Evolutionary conservation across 108 stramenopile species (phyloP), one percentile per base, ranked within the genome.

Genomic region (Pseudonitzschia multiseries): DNA sequence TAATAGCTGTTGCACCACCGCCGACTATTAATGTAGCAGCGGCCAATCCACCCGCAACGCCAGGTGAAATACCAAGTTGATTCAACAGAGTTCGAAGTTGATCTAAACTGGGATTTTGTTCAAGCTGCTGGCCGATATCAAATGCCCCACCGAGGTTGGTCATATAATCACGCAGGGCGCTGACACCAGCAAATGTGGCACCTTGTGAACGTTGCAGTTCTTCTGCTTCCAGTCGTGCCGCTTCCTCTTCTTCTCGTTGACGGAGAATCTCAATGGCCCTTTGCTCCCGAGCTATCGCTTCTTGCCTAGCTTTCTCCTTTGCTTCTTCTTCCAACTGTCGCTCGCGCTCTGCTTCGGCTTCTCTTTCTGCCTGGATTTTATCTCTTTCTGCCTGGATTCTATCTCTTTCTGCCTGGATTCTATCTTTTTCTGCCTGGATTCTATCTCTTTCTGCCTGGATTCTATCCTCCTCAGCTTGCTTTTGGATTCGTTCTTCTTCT

Each of bases 51-150:
- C 61, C 61, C 10, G 29, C 61, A 62, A 62, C 32, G 15, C 33
- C 61, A 2, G 61, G 61, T 8, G 61, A 62, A n/a, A 62, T 62
- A 20, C 40, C 40, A n/a, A 62, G 61, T 62, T 62, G 61, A 33
- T 62, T 33, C 40, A 62, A 33, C 33, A 17, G n/a, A 31, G 32
- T 31, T 40, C 32, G 61, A 1, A 62, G 10, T 40, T 62, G 26
- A 13, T 62, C 61, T 59, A 59, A 31, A 59, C 24, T 31, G 26
- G 31, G 31, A 59, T 31, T 18, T 14, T 48, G 46, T 18, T 48
- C 46, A 48, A 48, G 46, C 46, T 48, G 46, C 46, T 48, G 46
- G 46, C 17, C 46, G 18, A 18, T 2, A 14, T 48, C 10, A 42
- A 42, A 42, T 42, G 42, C 52, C 5, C 18, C n/a, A 52, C n/a